Base-by-base conservation (phyloP, 768 basidiomycete species). In the Russula sp. region DNA sequence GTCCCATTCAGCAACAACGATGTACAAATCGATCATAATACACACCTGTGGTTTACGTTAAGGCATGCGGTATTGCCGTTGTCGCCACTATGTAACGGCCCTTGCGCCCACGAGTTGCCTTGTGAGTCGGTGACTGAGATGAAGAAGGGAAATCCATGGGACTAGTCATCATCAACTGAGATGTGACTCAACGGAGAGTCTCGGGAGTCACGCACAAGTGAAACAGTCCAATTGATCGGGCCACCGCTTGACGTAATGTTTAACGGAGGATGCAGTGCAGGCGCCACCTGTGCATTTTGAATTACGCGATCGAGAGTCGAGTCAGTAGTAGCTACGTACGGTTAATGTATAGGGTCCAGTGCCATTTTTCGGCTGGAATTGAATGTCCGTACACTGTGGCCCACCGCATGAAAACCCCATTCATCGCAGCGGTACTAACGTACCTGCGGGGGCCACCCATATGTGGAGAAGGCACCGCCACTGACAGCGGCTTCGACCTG, bases 141-240 rank as follows among this genome's bases (percentile, higher is more conserved):
- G 70, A 81, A 87, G 69, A 86, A 87, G 0, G 81, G 79, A 1
- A 78, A 77, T 1, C 79, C 80, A 77, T 81, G 83, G 20, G 81
- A 79, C 81, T 81, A 59, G 6, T 38, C 7, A 14, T 40, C 2
- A 16, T 13, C 61, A 14, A n/a, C 14, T 72, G 36, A 80, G 70
- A 50, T 14, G 53, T 10, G 34, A 49, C 13, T 8, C 42, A 18
- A 32, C 22, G 40, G 18, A 6, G 1, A 30, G 28, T n/a, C 16
- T 46, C 6, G 11, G 16, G 20, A 36, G 5, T 11, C 0, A 60
- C 74, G 53, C 53, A 76, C 75, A 48, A 76, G 55, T 2, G 74
- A 67, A n/a, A 86, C 82, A 1, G 84, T 86, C 84, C 84, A 87
- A 59, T 84, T 84, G 30, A 84, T 77, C 9, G 79, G 66, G 9